phyloP scores from a whole-genome alignment of 257 asterid genomes.

The Ophiorrhiza pumila region DNA sequence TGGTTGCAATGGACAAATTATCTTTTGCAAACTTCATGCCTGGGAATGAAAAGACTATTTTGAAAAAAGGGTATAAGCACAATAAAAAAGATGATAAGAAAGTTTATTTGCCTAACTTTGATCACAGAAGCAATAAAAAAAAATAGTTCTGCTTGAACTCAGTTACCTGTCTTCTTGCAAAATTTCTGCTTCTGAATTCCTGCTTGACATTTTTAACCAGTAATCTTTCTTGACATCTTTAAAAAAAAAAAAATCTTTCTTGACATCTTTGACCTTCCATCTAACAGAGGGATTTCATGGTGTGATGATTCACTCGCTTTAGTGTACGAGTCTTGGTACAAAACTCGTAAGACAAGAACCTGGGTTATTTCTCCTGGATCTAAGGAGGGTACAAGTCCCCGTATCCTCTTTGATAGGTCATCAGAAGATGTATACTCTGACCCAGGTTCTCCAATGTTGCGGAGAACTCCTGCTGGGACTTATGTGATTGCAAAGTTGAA shows the following conservation, averaged over 20 bases:
- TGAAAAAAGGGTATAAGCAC: not conserved
- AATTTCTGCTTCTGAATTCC: not conserved
- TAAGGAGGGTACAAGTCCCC: conserved; percentile 57
- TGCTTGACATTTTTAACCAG: not conserved
- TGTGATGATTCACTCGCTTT: conserved; percentile 89
- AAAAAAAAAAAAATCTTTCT: conserved; percentile 9
- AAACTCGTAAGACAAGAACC: conserved; percentile 67
- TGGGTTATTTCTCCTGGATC: conserved; percentile 84
- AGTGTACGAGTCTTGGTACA: conserved; percentile 96
- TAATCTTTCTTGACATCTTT: not conserved
- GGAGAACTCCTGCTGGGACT: conserved; percentile 80
- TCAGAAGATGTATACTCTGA: conserved; percentile 99
- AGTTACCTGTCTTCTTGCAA: not conserved
- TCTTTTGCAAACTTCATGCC: not conserved
- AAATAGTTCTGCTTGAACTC: not conserved
- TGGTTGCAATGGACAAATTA: not conserved
- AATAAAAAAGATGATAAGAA: not conserved
- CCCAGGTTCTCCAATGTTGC: conserved; percentile 96
- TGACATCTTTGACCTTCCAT: conserved; percentile 21
- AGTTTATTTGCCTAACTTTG: not conserved
- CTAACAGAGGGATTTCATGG: conserved; percentile 87
- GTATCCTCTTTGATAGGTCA: conserved; percentile 90
- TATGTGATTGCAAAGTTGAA: conserved; percentile 85
- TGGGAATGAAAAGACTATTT: not conserved
- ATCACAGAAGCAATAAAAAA: not conserved